Evolutionary conservation across 2,329 filamentous ascomycete species (phyloP), one percentile per base, ranked within the genome.

Genomic region (Thelonectria discophora): DNA sequence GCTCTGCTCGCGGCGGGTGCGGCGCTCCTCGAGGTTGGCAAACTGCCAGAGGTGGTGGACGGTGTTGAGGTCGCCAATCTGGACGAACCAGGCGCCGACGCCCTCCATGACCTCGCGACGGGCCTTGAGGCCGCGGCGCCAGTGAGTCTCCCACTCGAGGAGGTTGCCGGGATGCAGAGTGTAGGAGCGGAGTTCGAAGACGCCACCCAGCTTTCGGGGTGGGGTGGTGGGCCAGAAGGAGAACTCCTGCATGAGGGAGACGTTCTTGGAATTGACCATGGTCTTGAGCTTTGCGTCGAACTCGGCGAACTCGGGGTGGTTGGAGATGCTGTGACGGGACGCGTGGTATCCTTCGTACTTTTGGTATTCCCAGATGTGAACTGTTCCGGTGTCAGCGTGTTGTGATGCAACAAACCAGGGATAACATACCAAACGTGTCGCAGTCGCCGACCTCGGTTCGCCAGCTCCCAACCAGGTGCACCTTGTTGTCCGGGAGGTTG

Each of bases 361-460:
- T 79, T 98, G 94, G 78, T 99, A 99, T 79, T 99, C 95, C 95
- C 95, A 99, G 73, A 99, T 99, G 77, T 99, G 95, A 52, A 99
- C 95, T 98, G 71, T 54, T 46, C 51, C 48, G 57, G 57, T 47
- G 39, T 72, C 30, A 72, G 62, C 46, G n/a, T 52, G 18, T 18
- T 13, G 46, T 45, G 18, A 45, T 21, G 43, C 55, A 45, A 8
- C 9, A 18, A 24, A 12, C 15, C 10, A 5, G 24, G 37, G 48
- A 42, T n/a, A n/a, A 27, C 87, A 64, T 86, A 97, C 94, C 88
- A 80, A 99, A 99, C 0, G 94, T 97, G 74, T 99, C 93, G 76
- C 93, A 96, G 72, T 99, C 94, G 64, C 95, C 95, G 53, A 99
- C 94, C 78, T 99, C 95, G 15, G 94, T 97, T 78, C 94, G 88